A percentile compares a stretch with the other conserved stretches of the same genome.
These are phyloP conservation scores for Rubroboletus pulcherrimus DNA, from an alignment of 768 basidiomycete species.

Conservation along the genomic window DNA sequence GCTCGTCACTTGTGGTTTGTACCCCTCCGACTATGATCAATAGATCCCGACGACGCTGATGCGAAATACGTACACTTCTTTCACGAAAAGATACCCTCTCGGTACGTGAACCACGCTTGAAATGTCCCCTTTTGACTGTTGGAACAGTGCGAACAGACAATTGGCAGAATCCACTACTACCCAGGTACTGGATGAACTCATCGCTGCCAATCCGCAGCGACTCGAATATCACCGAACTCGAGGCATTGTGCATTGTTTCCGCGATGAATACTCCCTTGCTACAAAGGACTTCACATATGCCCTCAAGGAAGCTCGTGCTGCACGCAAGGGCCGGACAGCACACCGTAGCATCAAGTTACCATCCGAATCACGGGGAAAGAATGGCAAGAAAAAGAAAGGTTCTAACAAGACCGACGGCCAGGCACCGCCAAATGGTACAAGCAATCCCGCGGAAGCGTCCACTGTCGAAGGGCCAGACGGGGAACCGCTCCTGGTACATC, in stretches of 20 bases:
- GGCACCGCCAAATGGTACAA: constrained; percentile 66
- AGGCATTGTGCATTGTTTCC: constrained; percentile 88
- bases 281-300: constrained; percentile 79
- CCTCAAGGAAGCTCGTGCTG: constrained; percentile 69
- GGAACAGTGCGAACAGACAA: constrained; percentile 49
- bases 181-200: constrained; percentile 74
- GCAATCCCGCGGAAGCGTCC: constrained; percentile 40
- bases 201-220: constrained; percentile 65
- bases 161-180: constrained; percentile 82
- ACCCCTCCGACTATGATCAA: neutral
- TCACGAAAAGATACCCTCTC: constrained; percentile 91
- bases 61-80: constrained; percentile 92
- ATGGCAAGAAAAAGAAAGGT: constrained; percentile 55
- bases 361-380: constrained; percentile 38
- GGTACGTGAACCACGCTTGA: constrained; percentile 45
- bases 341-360: constrained; percentile 46
- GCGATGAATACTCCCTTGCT: constrained; percentile 74
- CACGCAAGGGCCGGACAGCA: constrained; percentile 58
- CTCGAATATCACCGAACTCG: constrained; percentile 85
- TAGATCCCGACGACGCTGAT: constrained; percentile 74
- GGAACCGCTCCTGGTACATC: constrained; percentile 56
- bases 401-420: constrained; percentile 53
- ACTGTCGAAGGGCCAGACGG: constrained; percentile 45
- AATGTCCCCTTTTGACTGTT: constrained; percentile 14
- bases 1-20: neutral